Evolutionary conservation across 441 rosid species (phyloP).

Genomic region (Macaranga tanarius): DNA sequence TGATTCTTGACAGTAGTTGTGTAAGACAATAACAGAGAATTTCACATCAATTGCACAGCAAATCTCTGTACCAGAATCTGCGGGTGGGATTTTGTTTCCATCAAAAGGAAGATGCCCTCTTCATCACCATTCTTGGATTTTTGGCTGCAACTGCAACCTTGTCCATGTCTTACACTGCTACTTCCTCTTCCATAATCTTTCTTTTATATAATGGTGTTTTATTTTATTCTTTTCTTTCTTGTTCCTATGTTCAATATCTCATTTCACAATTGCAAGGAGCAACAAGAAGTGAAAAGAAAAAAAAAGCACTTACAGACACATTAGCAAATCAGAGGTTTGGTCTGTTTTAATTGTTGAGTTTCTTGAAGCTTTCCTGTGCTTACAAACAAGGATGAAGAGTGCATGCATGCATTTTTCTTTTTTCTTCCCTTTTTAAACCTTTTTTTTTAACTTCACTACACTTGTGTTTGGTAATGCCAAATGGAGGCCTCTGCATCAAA

Average conservation of each 20-base stretch:
- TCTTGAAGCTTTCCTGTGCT: background rate
- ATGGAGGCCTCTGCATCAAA: background rate
- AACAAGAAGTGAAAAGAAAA: background rate
- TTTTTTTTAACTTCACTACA: too few relatives aligned
- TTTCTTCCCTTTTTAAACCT: too few relatives aligned
- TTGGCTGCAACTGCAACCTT: background rate
- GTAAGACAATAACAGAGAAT: background rate
- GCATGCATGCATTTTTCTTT: background rate
- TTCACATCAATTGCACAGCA: conserved; percentile 17
- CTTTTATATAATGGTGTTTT: background rate
- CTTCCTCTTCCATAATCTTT: background rate
- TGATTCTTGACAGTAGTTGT: conserved; percentile 5
- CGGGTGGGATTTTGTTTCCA: conserved; percentile 11
- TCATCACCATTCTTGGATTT: background rate
- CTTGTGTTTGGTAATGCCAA: background rate
- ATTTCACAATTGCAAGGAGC: background rate
- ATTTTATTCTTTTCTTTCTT: background rate
- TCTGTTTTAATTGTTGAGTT: background rate
- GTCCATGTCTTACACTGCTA: background rate
- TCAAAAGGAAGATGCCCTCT: conserved; percentile 6
- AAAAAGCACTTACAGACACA: background rate
- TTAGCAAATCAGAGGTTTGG: conserved; percentile 6
- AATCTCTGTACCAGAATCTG: conserved; percentile 10
- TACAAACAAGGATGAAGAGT: background rate
- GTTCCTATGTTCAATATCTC: background rate